phyloP scores from a whole-genome alignment of 768 basidiomycete species.

The Xerocomellus intermedius region DNA sequence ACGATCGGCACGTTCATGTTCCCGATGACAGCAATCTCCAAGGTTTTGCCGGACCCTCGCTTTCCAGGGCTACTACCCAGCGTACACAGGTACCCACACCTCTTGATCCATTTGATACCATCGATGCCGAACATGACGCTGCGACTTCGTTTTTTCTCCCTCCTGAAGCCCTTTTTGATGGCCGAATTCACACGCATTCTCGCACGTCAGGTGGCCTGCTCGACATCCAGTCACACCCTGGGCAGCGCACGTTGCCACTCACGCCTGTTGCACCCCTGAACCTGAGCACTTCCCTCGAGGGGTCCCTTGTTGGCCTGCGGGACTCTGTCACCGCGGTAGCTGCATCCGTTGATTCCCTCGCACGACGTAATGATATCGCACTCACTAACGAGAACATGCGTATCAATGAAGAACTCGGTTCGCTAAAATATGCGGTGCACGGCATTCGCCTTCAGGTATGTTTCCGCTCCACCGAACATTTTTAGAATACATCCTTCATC shows the following conservation, averaged over 20 bases:
- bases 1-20: slow-evolving; percentile 8
- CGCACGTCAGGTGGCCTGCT: slow-evolving; percentile 17
- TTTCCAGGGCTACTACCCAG: slow-evolving; percentile 11
- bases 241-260: slow-evolving; percentile 30
- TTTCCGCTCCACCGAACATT: slow-evolving; percentile 7
- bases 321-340: slow-evolving; percentile 60
- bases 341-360: slow-evolving; percentile 58
- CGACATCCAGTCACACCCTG: slow-evolving; percentile 23
- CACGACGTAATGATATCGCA: slow-evolving; percentile 61
- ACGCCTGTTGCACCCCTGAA: slow-evolving; percentile 58
- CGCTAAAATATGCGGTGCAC: slow-evolving; percentile 65
- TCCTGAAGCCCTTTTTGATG: slow-evolving; percentile 29
- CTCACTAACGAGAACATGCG: slow-evolving; percentile 69
- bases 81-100: slow-evolving; percentile 12
- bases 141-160: slow-evolving; percentile 24
- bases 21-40: slow-evolving; percentile 11
- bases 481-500: slow-evolving; percentile 1
- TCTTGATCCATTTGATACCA: slow-evolving; percentile 17
- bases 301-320: slow-evolving; percentile 55
- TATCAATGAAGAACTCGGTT: slow-evolving; percentile 70
- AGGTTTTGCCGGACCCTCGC: slow-evolving; percentile 18
- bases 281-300: slow-evolving; percentile 59
- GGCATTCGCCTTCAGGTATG: slow-evolving; percentile 78
- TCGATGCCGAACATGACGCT: slow-evolving; percentile 26
- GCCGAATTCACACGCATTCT: slow-evolving; percentile 12